phyloP scores from a whole-genome alignment of 352 stramenopile species.

The Globisporangium ultimum region DNA sequence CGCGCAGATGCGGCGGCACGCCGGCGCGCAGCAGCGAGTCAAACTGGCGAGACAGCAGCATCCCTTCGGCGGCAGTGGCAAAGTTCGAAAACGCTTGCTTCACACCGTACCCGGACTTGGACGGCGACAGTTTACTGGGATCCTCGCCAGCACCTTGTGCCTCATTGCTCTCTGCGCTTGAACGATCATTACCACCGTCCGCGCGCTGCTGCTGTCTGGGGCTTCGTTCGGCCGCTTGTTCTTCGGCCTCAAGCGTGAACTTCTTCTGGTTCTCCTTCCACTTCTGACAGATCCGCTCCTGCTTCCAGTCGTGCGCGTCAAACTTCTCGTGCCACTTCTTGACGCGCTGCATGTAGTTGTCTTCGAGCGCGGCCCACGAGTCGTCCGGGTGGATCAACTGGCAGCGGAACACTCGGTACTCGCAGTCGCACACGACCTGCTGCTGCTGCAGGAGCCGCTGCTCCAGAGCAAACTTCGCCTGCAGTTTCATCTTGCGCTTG shows the following conservation, averaged over 20 bases:
- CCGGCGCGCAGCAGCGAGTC: constrained; percentile 59
- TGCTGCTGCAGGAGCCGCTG: constrained; percentile 12
- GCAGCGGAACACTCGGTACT: constrained; percentile 43
- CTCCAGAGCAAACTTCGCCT: constrained; percentile 6
- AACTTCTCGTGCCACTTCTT: constrained; percentile 64
- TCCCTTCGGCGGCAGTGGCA: constrained; percentile 41
- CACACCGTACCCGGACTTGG: constrained; percentile 27
- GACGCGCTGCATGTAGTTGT: constrained; percentile 26
- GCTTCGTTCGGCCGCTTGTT: not conserved
- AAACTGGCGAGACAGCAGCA: constrained; percentile 60
- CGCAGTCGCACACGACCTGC: constrained; percentile 37
- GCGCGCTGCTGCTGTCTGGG: not conserved
- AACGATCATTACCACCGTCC: not conserved
- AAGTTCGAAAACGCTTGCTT: constrained; percentile 52
- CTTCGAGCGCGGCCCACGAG: constrained; percentile 22
- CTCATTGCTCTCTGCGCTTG: not conserved
- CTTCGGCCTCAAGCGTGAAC: constrained; percentile 21
- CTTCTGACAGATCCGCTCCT: constrained; percentile 57
- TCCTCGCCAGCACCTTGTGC: constrained; percentile 3
- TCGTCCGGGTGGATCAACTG: constrained; percentile 21
- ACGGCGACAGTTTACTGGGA: constrained; percentile 18
- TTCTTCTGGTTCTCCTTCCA: constrained; percentile 69
- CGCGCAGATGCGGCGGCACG: constrained; percentile 59
- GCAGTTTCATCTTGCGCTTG: constrained; percentile 7
- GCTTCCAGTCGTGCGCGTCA: constrained; percentile 44